These are phyloP conservation scores for Apophysomyces sp. DNA, from an alignment of 371 early-diverging fungal species.

Conservation along the genomic window DNA sequence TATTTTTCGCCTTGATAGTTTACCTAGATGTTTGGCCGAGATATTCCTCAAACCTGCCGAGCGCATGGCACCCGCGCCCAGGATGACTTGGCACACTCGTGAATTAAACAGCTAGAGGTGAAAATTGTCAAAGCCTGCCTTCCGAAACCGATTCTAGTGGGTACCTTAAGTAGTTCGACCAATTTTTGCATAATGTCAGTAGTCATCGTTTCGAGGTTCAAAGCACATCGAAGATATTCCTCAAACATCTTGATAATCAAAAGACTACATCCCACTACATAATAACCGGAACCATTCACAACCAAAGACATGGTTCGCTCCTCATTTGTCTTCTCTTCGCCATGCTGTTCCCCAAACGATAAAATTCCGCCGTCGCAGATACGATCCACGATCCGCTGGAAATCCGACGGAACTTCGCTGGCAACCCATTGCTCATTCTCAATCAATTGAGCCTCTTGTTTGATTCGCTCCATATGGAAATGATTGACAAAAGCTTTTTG, in stretches of 20 bases:
- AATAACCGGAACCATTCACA: conserved; percentile 67
- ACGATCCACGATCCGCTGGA: conserved; percentile 80
- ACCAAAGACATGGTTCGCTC: conserved; percentile 48
- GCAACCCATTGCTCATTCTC: conserved; percentile 96
- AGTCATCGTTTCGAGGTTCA: conserved; percentile 73
- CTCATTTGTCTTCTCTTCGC: conserved; percentile 8
- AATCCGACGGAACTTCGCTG: conserved; percentile 88
- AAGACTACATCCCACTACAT: conserved; percentile 84
- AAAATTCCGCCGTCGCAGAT: conserved; percentile 54
- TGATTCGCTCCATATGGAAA: conserved; percentile 89
- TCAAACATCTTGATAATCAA: conserved; percentile 85
- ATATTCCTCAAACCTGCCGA: conserved; percentile 95
- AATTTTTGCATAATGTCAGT: conserved; percentile 85
- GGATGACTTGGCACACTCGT: conserved; percentile 88
- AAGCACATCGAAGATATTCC: conserved; percentile 82
- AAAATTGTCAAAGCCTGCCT: not conserved
- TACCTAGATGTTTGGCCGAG: conserved; percentile 90
- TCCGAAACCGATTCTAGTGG: not conserved
- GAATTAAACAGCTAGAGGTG: conserved; percentile 80
- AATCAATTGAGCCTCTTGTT: conserved; percentile 82
- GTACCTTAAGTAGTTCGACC: conserved; percentile 80
- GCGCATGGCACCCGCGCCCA: conserved; percentile 94
- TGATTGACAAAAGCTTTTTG: conserved; percentile 85
- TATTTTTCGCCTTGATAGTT: not conserved
- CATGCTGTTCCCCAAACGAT: conserved; percentile 6